Conservation (phyloP, 176 grass and related monocot genomes). For the Bothriochloa decipiens region DNA sequence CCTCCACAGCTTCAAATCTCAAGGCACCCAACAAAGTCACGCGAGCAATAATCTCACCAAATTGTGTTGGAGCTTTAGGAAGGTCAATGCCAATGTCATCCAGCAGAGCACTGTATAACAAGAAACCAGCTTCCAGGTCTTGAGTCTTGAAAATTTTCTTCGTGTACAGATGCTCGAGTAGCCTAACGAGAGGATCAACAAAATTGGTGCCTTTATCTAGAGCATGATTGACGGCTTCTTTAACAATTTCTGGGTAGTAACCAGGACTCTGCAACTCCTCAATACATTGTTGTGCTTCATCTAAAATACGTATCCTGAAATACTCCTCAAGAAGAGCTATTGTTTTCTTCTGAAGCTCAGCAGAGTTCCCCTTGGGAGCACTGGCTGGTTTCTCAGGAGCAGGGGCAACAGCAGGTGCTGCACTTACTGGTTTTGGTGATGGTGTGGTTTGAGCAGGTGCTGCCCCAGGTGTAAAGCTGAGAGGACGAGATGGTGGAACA, state of each 20-base stretch:
- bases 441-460: conserved; percentile 49
- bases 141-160: conserved; percentile 68
- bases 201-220: conserved; percentile 73
- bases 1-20: conserved; percentile 73
- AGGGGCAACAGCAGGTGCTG: conserved; percentile 43
- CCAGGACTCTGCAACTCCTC: conserved; percentile 82
- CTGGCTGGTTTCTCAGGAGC: conserved; percentile 37
- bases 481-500: conserved; percentile 42
- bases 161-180: conserved; percentile 67
- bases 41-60: conserved; percentile 74
- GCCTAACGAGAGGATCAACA: conserved; percentile 66
- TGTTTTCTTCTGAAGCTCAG: conserved; percentile 79
- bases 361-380: conserved; percentile 51
- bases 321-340: conserved; percentile 94
- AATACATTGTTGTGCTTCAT: conserved; percentile 92
- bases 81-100: conserved; percentile 95
- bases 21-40: conserved; percentile 57
- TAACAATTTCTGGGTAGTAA: conserved; percentile 84
- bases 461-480: conserved; percentile 33
- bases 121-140: conserved; percentile 74
- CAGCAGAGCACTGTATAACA: conserved; percentile 73
- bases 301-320: conserved; percentile 73
- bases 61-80: conserved; percentile 79
- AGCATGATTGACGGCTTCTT: conserved; percentile 88
- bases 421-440: conserved; percentile 47